Conservation (phyloP, 1,284 basidiomycete species). For the Ganoderma lucidum region DNA sequence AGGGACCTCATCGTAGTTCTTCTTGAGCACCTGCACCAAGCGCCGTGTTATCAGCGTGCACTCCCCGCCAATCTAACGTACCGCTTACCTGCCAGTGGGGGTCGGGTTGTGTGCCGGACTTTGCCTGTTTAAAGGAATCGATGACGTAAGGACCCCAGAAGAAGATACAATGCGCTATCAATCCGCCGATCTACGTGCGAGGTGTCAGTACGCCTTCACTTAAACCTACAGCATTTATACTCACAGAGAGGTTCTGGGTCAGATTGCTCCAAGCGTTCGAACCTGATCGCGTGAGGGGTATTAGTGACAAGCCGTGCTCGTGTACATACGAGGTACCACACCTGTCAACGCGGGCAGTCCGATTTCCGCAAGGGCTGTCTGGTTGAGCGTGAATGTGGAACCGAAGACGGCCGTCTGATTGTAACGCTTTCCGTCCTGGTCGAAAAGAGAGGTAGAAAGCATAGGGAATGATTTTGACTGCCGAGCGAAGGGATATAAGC, state of each 20-base stretch:
- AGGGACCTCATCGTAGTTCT: constrained; percentile 59
- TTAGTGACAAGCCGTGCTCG: neutral
- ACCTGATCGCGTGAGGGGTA: constrained; percentile 41
- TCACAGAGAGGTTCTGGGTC: constrained; percentile 57
- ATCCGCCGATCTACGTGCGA: constrained; percentile 59
- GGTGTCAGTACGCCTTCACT: neutral
- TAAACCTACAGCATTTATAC: constrained; percentile 21
- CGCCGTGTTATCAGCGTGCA: constrained; percentile 17
- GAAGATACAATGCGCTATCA: constrained; percentile 66
- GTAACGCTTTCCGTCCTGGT: constrained; percentile 61
- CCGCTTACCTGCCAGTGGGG: constrained; percentile 60
- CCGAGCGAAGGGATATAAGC: neutral
- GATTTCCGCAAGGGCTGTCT: constrained; percentile 59
- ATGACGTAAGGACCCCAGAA: constrained; percentile 64
- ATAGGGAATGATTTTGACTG: constrained; percentile 66
- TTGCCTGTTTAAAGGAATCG: constrained; percentile 58
- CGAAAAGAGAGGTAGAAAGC: constrained; percentile 69
- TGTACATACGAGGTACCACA: constrained; percentile 7
- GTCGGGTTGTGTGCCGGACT: constrained; percentile 57
- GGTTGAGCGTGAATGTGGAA: constrained; percentile 56
- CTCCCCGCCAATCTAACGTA: neutral
- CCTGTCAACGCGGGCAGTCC: constrained; percentile 55
- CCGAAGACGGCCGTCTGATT: constrained; percentile 65
- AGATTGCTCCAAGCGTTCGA: constrained; percentile 68
- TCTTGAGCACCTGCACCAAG: constrained; percentile 48